A percentile compares a stretch with the other conserved stretches of the same genome.
Conservation (phyloP, 1,284 basidiomycete genomes). For the Marasmius sp. region DNA sequence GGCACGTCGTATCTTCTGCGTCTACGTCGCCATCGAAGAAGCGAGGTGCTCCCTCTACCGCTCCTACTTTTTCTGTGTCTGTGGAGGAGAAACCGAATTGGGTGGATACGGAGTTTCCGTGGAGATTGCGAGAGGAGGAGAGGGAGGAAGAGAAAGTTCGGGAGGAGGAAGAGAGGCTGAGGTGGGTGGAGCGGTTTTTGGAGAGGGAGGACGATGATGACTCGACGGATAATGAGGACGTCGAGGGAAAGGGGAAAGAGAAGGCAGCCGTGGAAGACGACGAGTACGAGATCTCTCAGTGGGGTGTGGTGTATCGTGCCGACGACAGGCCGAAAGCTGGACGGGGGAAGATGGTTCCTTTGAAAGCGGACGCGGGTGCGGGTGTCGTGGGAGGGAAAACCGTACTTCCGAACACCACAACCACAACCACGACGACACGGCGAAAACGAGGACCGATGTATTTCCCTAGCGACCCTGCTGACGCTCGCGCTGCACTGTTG, state of each 20-base stretch:
- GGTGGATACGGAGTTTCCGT: slow-evolving; percentile 76
- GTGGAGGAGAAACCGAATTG: slow-evolving; percentile 57
- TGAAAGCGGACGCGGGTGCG: slow-evolving; percentile 39
- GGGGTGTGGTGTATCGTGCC: slow-evolving; percentile 21
- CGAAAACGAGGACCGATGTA: slow-evolving; percentile 30
- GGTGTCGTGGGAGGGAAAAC: slow-evolving; percentile 2
- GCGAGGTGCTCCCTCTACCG: slow-evolving; percentile 12
- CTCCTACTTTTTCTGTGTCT: slow-evolving; percentile 24
- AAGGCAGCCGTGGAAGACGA: not conserved
- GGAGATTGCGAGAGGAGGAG: slow-evolving; percentile 60
- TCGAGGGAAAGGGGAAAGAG: not conserved
- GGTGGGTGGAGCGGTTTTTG: slow-evolving; percentile 57
- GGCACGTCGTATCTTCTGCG: not conserved
- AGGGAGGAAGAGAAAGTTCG: slow-evolving; percentile 47
- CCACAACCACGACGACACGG: slow-evolving; percentile 12
- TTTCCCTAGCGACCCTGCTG: slow-evolving; percentile 65
- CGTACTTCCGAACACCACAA: not conserved
- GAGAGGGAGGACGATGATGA: slow-evolving; percentile 17
- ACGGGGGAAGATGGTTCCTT: slow-evolving; percentile 62
- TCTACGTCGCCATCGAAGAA: not conserved
- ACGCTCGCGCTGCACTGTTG: slow-evolving; percentile 68
- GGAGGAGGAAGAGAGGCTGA: slow-evolving; percentile 57
- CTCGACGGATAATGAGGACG: not conserved
- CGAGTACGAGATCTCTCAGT: not conserved
- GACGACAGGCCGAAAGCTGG: slow-evolving; percentile 37